Evolutionary conservation across 257 asterid genomes (phyloP), one percentile per base, ranked within the genome.

Genomic region (Ilex aquifolium): DNA sequence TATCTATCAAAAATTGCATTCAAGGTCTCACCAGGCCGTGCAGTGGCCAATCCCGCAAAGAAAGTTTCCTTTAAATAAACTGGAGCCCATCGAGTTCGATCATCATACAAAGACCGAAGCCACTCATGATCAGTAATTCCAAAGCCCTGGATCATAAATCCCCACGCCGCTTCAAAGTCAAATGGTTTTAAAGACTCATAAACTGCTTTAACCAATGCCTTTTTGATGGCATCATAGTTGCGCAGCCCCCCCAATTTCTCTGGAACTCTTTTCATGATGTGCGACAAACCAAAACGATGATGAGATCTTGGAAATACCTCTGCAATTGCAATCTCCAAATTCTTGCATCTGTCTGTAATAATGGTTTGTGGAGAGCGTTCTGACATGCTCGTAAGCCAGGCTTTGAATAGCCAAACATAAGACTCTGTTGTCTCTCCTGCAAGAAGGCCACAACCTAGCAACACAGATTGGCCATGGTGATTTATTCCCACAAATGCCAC

Each of bases 391-490:
- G 78, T 44, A 61, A 85, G 74, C 91, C 90, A 87, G 17, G 87
- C 72, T 72, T 79, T 78, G 61, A 87, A 79, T 16, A 87, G 58
- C 97, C 95, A 90, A 61, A 56, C 58, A 74, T 87, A 90, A 1
- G 90, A 90, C 66, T 73, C 74, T 13, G 32, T 53, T 0, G 77
- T 78, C 74, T 83, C 97, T 9, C 82, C 73, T 4, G 95, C 76
- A 69, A 90, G 95, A 61, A 90, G 70, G 61, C 95, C 95, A 68
- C 97, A 87, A n/a, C 95, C 97, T 55, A 90, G 83, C 69, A 87
- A 80, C 61, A 87, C 77, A 3, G 78, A 79, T 51, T 82, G 95
- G 48, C 85, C 95, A 62, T 87, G 95, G 76, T 90, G 88, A 83
- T 90, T 90, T 61, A 80, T 63, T 65, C 95, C 88, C 39, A 90